Base-by-base conservation (phyloP, 345 rosid genomes). In the Lumnitzera racemosa region DNA sequence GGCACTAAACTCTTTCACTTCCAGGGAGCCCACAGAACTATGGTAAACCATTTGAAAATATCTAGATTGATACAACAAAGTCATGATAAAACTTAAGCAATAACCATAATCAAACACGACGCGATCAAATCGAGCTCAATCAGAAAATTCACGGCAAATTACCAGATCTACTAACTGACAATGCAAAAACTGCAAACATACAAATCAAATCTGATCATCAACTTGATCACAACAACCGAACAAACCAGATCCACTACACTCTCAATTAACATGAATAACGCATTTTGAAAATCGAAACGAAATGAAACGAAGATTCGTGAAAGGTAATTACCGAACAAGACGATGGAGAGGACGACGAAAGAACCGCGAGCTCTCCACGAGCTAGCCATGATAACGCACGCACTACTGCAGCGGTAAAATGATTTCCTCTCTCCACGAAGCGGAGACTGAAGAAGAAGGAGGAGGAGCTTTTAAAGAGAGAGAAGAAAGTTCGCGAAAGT, bases 351-450 rank as follows among this genome's bases (percentile, higher is more conserved):
- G 41, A 76, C 82, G 47, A 81, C 71, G n/a, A 66, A 20, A 20
- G 20, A 69, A 29, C 85, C 74, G 62, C 80, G 76, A 56, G 83
- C 83, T 79, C 80, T 70, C 80, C 71, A 67, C 53, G 74, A 74
- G 89, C 81, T 67, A 51, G 78, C 81, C 91, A 85, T 85, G 68
- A 52, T 68, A 53, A 36, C 64, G 23, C 15, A 55, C 27, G 46
- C 27, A 2, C 24, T 25, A 6, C 43, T 17, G 7, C 31, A 5
- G 24, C 9, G 12, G 31, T n/a, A 24, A 0, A 15, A 25, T 24
- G 53, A 43, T 12, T 11, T 53, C 51, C 57, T 41, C 46, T 47
- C 56, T 27, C 55, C 31, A 8, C 15, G n/a, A 23, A 11, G 13
- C 49, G 4, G 43, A 36, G 43, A 17, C 31, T 48, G 20, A 20